Conservation (phyloP, 352 stramenopile species). For the Phytopythium boreale region DNA sequence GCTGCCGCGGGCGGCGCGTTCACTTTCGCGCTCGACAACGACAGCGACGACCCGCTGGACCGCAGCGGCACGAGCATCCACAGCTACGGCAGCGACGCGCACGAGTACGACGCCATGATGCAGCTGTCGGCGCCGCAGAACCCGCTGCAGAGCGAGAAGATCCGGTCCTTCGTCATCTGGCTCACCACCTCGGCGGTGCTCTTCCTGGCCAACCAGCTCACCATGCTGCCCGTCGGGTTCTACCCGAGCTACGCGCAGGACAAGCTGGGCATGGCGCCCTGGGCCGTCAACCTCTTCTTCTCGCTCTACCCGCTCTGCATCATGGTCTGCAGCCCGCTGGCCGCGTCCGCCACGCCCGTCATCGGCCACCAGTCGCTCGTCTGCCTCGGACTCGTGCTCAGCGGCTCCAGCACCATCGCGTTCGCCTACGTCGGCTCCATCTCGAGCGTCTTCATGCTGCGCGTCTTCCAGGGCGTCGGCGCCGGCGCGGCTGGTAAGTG, state of each 20-base stretch:
- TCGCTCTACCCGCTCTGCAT: conserved; percentile 70
- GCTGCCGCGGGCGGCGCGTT: background rate
- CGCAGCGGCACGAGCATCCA: conserved; percentile 31
- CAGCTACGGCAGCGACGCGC: conserved; percentile 32
- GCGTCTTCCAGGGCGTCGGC: conserved; percentile 56
- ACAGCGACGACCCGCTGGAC: conserved; percentile 26
- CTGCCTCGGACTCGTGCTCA: conserved; percentile 64
- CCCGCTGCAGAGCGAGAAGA: conserved; percentile 37
- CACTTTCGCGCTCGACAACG: conserved; percentile 6
- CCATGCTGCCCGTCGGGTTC: conserved; percentile 71
- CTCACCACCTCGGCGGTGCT: conserved; percentile 44
- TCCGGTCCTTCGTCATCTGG: conserved; percentile 47
- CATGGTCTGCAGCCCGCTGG: conserved; percentile 67
- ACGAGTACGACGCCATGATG: conserved; percentile 56
- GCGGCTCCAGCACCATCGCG: conserved; percentile 53
- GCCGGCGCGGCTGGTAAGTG: conserved; percentile 43
- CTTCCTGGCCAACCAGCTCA: conserved; percentile 75
- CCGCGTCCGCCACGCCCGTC: conserved; percentile 33
- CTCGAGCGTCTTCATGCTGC: conserved; percentile 38
- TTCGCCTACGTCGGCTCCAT: conserved; percentile 54
- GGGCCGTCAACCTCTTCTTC: conserved; percentile 67
- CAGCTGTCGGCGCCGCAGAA: conserved; percentile 54
- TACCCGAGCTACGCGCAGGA: conserved; percentile 56
- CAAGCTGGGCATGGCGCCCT: conserved; percentile 37
- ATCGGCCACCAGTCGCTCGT: conserved; percentile 64